Percentiles rank a stretch among this genome's conserved stretches.
phyloP scores from a whole-genome alignment of 495 filamentous ascomycete species.

The Penicillium goetzii region DNA sequence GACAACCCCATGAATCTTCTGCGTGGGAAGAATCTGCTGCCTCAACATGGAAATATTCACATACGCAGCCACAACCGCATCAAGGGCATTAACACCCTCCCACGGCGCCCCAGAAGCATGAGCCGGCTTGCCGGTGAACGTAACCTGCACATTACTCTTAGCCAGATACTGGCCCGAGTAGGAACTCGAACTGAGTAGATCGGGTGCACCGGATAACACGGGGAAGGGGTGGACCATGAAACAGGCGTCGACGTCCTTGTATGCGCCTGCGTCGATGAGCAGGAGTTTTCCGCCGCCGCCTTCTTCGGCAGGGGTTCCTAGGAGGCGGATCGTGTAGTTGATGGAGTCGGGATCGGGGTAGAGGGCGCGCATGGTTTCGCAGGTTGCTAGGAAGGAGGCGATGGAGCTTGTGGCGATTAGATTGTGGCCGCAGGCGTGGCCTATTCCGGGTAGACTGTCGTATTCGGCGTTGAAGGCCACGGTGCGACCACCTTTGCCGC shows the following conservation, averaged over 20 bases:
- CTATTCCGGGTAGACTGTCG: conserved; percentile 51
- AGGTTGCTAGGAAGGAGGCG: conserved; percentile 45
- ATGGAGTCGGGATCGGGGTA: conserved; percentile 10
- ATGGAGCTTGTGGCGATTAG: conserved; percentile 50
- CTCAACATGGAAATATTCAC: conserved; percentile 62
- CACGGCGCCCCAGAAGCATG: conserved; percentile 64
- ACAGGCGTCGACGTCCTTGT: conserved; percentile 48
- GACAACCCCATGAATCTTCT: conserved; percentile 53
- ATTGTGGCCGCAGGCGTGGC: conserved; percentile 55
- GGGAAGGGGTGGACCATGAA: conserved; percentile 60
- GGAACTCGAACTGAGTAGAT: conserved; percentile 33
- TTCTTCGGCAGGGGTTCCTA: conserved; percentile 51
- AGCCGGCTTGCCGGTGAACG: conserved; percentile 51
- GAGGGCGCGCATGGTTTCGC: conserved; percentile 33
- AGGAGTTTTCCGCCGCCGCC: conserved; percentile 50
- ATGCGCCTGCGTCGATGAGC: conserved; percentile 55
- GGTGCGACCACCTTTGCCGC: conserved; percentile 32
- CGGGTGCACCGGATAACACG: conserved; percentile 29
- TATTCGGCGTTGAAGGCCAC: conserved; percentile 60
- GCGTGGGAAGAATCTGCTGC: conserved; percentile 57
- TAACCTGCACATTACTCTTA: conserved; percentile 53
- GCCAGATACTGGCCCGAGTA: conserved; percentile 51
- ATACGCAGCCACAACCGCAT: conserved; percentile 64
- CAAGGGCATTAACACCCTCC: conserved; percentile 67
- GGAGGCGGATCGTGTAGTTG: conserved; percentile 37